phyloP scores from a whole-genome alignment of 2,329 filamentous ascomycete species.

The Fusarium xyrophilum region DNA sequence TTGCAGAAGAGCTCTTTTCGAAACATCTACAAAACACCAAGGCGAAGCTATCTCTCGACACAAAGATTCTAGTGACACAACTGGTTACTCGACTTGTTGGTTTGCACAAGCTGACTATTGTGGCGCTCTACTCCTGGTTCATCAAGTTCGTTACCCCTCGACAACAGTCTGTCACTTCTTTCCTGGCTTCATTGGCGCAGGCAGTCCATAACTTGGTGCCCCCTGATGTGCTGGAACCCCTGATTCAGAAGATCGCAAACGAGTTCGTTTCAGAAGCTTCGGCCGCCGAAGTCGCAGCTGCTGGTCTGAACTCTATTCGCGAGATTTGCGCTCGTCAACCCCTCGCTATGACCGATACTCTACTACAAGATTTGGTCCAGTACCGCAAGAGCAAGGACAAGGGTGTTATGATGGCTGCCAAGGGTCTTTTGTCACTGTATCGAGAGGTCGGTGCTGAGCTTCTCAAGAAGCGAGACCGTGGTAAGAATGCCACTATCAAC shows the following conservation, averaged over 20 bases:
- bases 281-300: conserved; percentile 87
- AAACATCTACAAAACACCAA: conserved; percentile 91
- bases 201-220: conserved; percentile 90
- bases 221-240: conserved; percentile 87
- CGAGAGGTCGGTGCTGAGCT: conserved; percentile 89
- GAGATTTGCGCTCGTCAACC: conserved; percentile 94
- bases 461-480: conserved; percentile 86
- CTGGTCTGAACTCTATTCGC: conserved; percentile 91
- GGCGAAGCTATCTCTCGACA: conserved; percentile 83
- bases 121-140: conserved; percentile 95
- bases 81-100: conserved; percentile 90
- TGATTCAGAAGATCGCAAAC: conserved; percentile 95
- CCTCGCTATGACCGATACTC: conserved; percentile 92
- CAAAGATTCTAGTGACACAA: conserved; percentile 88
- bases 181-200: conserved; percentile 90
- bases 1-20: conserved; percentile 86
- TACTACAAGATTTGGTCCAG: conserved; percentile 94
- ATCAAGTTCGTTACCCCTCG: conserved; percentile 88
- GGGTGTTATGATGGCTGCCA: conserved; percentile 98
- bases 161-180: conserved; percentile 89
- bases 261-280: conserved; percentile 97
- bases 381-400: conserved; percentile 99
- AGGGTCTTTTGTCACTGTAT: conserved; percentile 88
- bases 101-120: conserved; percentile 87
- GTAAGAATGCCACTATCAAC: conserved; percentile 87